Percentiles rank a stretch among this genome's conserved stretches.
Evolutionary conservation across 495 filamentous ascomycete genomes (phyloP).

Genomic region (Annulohypoxylon nitens): DNA sequence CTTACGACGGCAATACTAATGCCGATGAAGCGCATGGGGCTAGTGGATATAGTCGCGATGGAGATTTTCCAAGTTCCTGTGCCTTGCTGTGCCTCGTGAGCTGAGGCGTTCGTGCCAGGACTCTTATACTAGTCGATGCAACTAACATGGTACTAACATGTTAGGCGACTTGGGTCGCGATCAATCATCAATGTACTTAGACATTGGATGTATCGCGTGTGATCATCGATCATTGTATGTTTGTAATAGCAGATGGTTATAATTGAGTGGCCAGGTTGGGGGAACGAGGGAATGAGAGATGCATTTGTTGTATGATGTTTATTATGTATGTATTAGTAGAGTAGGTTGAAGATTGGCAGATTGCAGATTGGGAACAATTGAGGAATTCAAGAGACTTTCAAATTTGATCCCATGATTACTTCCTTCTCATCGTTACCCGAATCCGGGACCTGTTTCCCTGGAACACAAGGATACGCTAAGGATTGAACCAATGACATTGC

Average conservation of each 20-base stretch:
- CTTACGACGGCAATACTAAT: conserved; percentile 13
- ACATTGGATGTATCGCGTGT: not conserved
- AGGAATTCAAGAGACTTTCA: not conserved
- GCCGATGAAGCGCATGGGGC: conserved; percentile 36
- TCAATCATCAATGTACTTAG: conserved; percentile 27
- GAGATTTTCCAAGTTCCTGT: conserved; percentile 9
- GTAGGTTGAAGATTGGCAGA: not conserved
- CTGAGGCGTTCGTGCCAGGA: conserved; percentile 27
- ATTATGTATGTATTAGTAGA: not conserved
- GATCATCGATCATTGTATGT: conserved; percentile 1
- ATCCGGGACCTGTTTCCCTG: conserved; percentile 29
- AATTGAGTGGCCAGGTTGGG: conserved; percentile 15
- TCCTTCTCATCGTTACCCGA: conserved; percentile 31
- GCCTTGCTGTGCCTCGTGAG: conserved; percentile 31
- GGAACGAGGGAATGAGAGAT: conserved; percentile 3
- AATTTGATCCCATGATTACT: conserved; percentile 45
- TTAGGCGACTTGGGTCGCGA: conserved; percentile 16
- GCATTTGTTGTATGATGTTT: conserved; percentile 5
- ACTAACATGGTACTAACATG: conserved; percentile 22
- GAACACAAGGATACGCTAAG: conserved; percentile 32
- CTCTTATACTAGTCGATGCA: conserved; percentile 40
- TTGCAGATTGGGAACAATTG: not conserved
- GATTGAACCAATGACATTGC: conserved; percentile 30
- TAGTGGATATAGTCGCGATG: conserved; percentile 29
- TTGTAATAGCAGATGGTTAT: conserved; percentile 43